Conservation (phyloP, 768 basidiomycete species). For the Phanerodontia chrysosporium region DNA sequence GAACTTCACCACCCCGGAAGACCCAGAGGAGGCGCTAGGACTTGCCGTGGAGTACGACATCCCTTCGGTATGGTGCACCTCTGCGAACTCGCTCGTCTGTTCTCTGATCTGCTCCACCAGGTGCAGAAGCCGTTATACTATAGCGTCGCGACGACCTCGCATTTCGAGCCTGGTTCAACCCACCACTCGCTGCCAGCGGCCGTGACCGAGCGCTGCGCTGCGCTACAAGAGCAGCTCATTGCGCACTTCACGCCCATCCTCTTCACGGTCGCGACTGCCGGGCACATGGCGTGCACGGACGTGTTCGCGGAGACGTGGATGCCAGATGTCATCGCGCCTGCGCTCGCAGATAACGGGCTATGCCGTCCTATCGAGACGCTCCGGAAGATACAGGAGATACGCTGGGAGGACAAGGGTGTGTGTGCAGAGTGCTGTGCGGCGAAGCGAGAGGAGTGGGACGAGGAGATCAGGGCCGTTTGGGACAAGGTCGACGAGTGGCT, state of each 20-base stretch:
- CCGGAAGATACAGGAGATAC: constrained; percentile 46
- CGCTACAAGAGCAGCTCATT: constrained; percentile 39
- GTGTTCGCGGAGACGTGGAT: constrained; percentile 72
- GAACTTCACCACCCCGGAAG: constrained; percentile 31
- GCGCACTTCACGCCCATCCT: constrained; percentile 67
- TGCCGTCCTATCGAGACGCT: constrained; percentile 72
- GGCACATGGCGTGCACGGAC: constrained; percentile 73
- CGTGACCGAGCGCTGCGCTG: constrained; percentile 25
- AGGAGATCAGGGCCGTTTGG: constrained; percentile 60
- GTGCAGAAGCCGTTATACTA: constrained; percentile 63
- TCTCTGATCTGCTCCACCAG: constrained; percentile 16
- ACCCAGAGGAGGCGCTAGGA: constrained; percentile 49
- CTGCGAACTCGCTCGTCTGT: constrained; percentile 1
- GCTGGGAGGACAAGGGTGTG: constrained; percentile 57
- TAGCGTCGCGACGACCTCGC: constrained; percentile 52
- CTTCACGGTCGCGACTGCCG: constrained; percentile 66
- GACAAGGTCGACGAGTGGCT: constrained; percentile 58
- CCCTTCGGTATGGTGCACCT: constrained; percentile 37
- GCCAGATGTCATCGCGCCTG: constrained; percentile 62
- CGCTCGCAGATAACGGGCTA: constrained; percentile 56
- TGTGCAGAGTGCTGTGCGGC: constrained; percentile 54
- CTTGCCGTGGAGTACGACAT: constrained; percentile 47
- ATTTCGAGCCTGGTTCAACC: constrained; percentile 34
- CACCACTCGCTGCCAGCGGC: constrained; percentile 19
- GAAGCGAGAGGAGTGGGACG: constrained; percentile 64